Evolutionary conservation across 2,329 filamentous ascomycete genomes (phyloP).

Genomic region (Cytospora paraplurivora): DNA sequence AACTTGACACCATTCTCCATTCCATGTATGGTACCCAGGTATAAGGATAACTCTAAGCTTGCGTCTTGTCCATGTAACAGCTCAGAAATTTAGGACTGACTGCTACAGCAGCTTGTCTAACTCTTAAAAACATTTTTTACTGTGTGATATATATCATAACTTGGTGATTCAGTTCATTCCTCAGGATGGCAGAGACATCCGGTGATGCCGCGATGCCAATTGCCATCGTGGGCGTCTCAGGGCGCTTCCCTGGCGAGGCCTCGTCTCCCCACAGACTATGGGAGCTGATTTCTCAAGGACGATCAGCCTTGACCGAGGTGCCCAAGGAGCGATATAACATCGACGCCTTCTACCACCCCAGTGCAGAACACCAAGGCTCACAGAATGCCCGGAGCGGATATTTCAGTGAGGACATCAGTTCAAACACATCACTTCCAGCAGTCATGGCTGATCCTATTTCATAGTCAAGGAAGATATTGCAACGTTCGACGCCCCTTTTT

Average conservation of each 20-base stretch:
- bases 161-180: neutral
- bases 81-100: neutral
- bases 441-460: neutral
- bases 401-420: neutral
- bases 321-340: slow-evolving; percentile 27
- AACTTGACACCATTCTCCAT: neutral
- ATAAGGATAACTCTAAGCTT: neutral
- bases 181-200: slow-evolving; percentile 2
- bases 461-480: slow-evolving; percentile 16
- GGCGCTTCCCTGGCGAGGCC: slow-evolving; percentile 12
- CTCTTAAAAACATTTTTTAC: neutral
- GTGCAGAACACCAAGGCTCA: slow-evolving; percentile 10
- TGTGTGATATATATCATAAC: neutral
- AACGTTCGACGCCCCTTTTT: slow-evolving; percentile 3
- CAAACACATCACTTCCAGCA: neutral
- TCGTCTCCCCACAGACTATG: slow-evolving; percentile 9
- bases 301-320: slow-evolving; percentile 11
- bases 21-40: neutral
- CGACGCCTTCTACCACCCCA: slow-evolving; percentile 22
- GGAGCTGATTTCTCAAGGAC: slow-evolving; percentile 12
- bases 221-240: slow-evolving; percentile 12
- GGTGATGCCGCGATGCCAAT: slow-evolving; percentile 7
- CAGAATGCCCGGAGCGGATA: slow-evolving; percentile 9
- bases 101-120: neutral
- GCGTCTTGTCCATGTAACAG: neutral